phyloP scores from a whole-genome alignment of 2,329 filamentous ascomycete species.

The Achaetomium macrosporum region DNA sequence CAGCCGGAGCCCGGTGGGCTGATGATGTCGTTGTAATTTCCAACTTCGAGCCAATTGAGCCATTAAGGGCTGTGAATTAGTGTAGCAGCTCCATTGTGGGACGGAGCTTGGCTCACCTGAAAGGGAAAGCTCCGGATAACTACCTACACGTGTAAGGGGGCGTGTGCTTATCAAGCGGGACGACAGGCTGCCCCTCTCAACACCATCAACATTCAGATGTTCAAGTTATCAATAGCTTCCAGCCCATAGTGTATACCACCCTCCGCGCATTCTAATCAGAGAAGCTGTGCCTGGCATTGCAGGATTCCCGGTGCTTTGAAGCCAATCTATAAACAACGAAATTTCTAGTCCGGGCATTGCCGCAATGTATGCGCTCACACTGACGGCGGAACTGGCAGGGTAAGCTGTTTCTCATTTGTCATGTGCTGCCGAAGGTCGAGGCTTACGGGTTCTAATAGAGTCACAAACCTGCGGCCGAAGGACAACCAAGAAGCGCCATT shows the following conservation, averaged over 20 bases:
- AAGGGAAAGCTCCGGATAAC: neutral
- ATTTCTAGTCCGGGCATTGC: neutral
- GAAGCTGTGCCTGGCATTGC: too few species aligned
- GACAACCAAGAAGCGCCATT: slow-evolving; percentile 80
- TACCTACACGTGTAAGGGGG: neutral
- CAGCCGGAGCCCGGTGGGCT: slow-evolving; percentile 1
- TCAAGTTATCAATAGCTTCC: neutral
- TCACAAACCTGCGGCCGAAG: slow-evolving; percentile 80
- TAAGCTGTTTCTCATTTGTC: slow-evolving; percentile 32
- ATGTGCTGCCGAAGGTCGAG: neutral
- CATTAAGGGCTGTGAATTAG: too few species aligned
- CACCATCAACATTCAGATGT: neutral
- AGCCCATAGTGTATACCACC: too few species aligned
- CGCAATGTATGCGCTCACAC: slow-evolving; percentile 58
- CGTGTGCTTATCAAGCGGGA: neutral
- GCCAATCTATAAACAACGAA: neutral
- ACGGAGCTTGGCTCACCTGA: too few species aligned
- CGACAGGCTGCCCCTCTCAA: neutral
- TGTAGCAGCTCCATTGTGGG: too few species aligned
- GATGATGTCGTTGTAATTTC: neutral
- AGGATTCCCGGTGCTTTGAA: too few species aligned
- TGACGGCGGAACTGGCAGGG: slow-evolving; percentile 67
- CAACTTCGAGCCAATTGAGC: too few species aligned
- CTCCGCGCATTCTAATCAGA: too few species aligned
- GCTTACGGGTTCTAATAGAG: slow-evolving; percentile 47